Percentiles rank a stretch among this genome's conserved stretches.
These are phyloP conservation scores for Juglanconis oblonga DNA, from an alignment of 2,329 filamentous ascomycete species.

Conservation along the genomic window DNA sequence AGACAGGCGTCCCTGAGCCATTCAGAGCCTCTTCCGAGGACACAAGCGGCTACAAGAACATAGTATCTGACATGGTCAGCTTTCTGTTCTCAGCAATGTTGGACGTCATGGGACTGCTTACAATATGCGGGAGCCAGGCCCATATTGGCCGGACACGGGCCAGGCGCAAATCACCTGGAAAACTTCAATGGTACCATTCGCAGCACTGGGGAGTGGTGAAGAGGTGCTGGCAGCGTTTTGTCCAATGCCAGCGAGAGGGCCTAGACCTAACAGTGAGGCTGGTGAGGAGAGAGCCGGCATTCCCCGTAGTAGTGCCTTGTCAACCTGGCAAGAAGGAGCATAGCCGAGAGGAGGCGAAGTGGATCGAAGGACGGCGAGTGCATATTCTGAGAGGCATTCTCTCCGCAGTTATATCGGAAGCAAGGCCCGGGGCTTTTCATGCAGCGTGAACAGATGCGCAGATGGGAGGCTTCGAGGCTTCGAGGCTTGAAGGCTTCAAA, in stretches of 20 bases:
- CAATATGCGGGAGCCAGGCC: slow-evolving; percentile 50
- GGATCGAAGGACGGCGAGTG: not conserved
- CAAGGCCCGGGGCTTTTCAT: not conserved
- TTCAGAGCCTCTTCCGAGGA: slow-evolving; percentile 58
- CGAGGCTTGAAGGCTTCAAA: too few species aligned
- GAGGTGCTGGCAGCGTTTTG: not conserved
- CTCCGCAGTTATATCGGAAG: not conserved
- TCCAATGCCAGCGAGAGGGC: not conserved
- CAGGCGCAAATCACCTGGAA: slow-evolving; percentile 51
- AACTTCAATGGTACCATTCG: not conserved
- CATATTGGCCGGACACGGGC: slow-evolving; percentile 57
- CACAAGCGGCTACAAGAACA: slow-evolving; percentile 59
- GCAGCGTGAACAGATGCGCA: too few species aligned
- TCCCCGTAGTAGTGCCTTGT: not conserved
- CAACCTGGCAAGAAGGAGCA: not conserved
- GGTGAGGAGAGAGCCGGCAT: slow-evolving; percentile 1
- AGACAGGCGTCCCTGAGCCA: slow-evolving; percentile 63
- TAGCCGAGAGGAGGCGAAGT: not conserved
- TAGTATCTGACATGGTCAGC: slow-evolving; percentile 49
- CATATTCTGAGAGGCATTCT: not conserved
- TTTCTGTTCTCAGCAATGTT: not conserved
- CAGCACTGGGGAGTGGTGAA: not conserved
- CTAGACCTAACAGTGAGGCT: not conserved
- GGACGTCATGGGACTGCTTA: slow-evolving; percentile 29
- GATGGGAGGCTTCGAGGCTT: too few species aligned